Conservation (phyloP, 2,329 filamentous ascomycete genomes). For the Trichoderma gracile region DNA sequence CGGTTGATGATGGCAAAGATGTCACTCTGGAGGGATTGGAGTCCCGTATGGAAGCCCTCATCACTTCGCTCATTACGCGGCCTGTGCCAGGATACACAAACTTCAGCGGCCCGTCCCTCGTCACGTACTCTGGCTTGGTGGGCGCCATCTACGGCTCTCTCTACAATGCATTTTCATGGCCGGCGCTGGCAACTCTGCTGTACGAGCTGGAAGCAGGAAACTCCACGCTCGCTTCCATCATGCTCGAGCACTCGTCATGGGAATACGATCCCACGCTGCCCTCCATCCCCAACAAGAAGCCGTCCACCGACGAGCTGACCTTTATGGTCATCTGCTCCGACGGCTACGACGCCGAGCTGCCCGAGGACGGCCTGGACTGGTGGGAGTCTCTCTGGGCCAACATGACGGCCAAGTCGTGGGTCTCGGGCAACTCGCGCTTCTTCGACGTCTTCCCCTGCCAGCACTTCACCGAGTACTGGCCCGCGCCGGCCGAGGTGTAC, state of each 20-base stretch:
- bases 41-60: slow-evolving; percentile 42
- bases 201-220: slow-evolving; percentile 49
- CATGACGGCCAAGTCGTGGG: slow-evolving; percentile 49
- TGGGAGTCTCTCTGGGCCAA: slow-evolving; percentile 50
- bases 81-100: slow-evolving; percentile 44
- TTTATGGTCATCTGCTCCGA: slow-evolving; percentile 50
- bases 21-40: slow-evolving; percentile 43
- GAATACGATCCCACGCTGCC: slow-evolving; percentile 44
- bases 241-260: slow-evolving; percentile 44
- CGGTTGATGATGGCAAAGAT: slow-evolving; percentile 31
- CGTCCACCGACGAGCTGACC: slow-evolving; percentile 43
- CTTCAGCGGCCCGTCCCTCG: slow-evolving; percentile 44
- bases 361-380: slow-evolving; percentile 44
- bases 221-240: slow-evolving; percentile 43
- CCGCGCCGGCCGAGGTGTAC: slow-evolving; percentile 48
- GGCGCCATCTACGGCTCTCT: slow-evolving; percentile 43
- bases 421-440: slow-evolving; percentile 51
- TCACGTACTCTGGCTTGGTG: slow-evolving; percentile 50
- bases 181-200: slow-evolving; percentile 44
- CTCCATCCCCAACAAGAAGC: slow-evolving; percentile 32
- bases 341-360: slow-evolving; percentile 46
- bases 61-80: slow-evolving; percentile 42
- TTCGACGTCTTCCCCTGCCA: slow-evolving; percentile 48
- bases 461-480: slow-evolving; percentile 49
- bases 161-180: slow-evolving; percentile 49